A percentile compares a stretch with the other conserved stretches of the same genome.
Conservation (phyloP, 495 filamentous ascomycete species). For the Daldinia vernicosa region DNA sequence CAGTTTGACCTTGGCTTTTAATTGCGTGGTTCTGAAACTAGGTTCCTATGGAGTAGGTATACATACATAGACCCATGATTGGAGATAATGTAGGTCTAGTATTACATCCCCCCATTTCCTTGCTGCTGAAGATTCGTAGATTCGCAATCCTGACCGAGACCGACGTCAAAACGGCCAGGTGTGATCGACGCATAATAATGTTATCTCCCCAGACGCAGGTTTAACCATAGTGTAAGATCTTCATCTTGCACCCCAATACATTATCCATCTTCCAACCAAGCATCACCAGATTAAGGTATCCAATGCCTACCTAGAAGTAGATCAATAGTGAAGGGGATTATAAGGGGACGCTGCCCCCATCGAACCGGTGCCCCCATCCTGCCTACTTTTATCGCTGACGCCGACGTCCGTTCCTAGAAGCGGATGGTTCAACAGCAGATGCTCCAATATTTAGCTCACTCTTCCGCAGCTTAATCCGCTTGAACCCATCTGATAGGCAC, state of each 20-base stretch:
- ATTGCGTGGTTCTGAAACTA: constrained; percentile 1
- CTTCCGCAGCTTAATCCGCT: constrained; percentile 2
- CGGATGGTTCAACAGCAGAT: neutral
- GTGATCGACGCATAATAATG: constrained; percentile 6
- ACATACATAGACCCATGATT: constrained; percentile 5
- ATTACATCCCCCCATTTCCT: neutral
- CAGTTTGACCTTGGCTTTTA: neutral
- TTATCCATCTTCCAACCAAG: constrained; percentile 2
- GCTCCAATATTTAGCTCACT: constrained; percentile 8
- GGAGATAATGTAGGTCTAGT: neutral
- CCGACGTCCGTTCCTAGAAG: neutral
- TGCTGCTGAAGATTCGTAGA: constrained; percentile 1
- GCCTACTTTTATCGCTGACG: neutral
- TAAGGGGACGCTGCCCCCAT: neutral
- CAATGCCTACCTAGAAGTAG: constrained; percentile 11
- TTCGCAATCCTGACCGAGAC: constrained; percentile 20
- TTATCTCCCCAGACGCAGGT: constrained; percentile 2
- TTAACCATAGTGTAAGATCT: constrained; percentile 7
- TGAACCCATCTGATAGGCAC: constrained; percentile 6
- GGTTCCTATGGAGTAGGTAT: neutral
- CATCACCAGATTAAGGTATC: constrained; percentile 13
- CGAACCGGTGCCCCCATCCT: constrained; percentile 3
- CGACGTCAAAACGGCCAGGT: neutral
- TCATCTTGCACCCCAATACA: constrained; percentile 7
- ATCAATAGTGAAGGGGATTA: constrained; percentile 7